A percentile compares a stretch with the other conserved stretches of the same genome.
phyloP scores from a whole-genome alignment of 163 green algal genomes.

The Chlamydomonas reinhardtii region DNA sequence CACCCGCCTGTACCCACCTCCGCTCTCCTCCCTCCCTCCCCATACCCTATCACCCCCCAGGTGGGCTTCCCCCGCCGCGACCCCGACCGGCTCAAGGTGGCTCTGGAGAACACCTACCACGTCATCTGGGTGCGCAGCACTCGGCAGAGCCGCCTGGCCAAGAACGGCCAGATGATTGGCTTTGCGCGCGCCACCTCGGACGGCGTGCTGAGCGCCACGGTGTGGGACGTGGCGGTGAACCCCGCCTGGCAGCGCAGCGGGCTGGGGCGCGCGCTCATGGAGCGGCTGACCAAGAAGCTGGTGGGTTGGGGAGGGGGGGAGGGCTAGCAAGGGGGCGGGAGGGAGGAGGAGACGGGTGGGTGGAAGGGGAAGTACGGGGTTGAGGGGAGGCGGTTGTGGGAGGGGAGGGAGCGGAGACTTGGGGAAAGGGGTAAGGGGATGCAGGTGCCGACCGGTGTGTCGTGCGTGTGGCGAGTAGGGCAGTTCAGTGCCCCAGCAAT shows the following conservation, averaged over 20 bases:
- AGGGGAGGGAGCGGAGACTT: too few relatives aligned
- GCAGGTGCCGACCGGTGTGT: too few relatives aligned
- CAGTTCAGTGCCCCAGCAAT: too few relatives aligned
- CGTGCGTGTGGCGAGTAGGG: too few relatives aligned
- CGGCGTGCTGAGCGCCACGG: conserved; percentile 81
- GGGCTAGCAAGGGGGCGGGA: background rate
- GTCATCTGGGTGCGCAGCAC: conserved; percentile 82
- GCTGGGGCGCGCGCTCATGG: conserved; percentile 84
- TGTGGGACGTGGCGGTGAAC: conserved; percentile 91
- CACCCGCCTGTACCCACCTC: too few relatives aligned
- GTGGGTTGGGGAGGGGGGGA: conserved; percentile 48
- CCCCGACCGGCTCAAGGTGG: conserved; percentile 72
- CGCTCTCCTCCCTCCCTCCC: too few relatives aligned
- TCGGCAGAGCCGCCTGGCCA: conserved; percentile 72
- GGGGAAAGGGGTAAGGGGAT: too few relatives aligned
- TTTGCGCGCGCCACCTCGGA: conserved; percentile 91
- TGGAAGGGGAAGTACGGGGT: background rate
- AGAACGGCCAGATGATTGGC: conserved; percentile 81
- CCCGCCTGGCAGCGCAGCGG: conserved; percentile 87
- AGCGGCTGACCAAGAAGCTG: conserved; percentile 80
- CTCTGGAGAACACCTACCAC: conserved; percentile 86
- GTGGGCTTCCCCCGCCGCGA: conserved; percentile 89
- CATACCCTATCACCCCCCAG: conserved; percentile 26
- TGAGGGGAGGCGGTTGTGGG: too few relatives aligned
- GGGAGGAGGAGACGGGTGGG: too few relatives aligned